Evolutionary conservation across 352 stramenopile genomes (phyloP).

Genomic region (Phytophthora capsici): DNA sequence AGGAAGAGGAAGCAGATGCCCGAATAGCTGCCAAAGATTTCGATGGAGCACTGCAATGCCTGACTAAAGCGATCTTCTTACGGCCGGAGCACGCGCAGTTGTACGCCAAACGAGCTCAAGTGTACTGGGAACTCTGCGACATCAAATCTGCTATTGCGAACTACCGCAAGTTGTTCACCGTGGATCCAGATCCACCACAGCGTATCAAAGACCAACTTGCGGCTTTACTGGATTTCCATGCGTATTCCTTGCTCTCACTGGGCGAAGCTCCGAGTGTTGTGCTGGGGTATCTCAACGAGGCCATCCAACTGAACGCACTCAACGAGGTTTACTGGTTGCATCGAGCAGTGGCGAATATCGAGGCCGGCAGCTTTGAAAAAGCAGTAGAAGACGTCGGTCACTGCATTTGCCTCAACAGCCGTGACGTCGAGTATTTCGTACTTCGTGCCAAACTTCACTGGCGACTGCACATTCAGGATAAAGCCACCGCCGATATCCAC

Average conservation of each 20-base stretch:
- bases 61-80: slow-evolving; percentile 84
- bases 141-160: slow-evolving; percentile 82
- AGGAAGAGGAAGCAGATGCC: slow-evolving; percentile 56
- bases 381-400: slow-evolving; percentile 82
- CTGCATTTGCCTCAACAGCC: slow-evolving; percentile 77
- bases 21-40: slow-evolving; percentile 42
- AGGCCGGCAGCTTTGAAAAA: slow-evolving; percentile 67
- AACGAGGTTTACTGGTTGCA: slow-evolving; percentile 83
- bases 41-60: slow-evolving; percentile 56
- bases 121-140: slow-evolving; percentile 81
- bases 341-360: slow-evolving; percentile 72
- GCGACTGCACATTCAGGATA: slow-evolving; percentile 79
- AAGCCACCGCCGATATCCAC: slow-evolving; percentile 70
- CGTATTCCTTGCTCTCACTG: slow-evolving; percentile 67
- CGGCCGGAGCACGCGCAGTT: slow-evolving; percentile 53
- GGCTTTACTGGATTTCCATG: slow-evolving; percentile 72
- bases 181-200: slow-evolving; percentile 62
- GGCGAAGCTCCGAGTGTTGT: slow-evolving; percentile 60
- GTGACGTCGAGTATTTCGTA: slow-evolving; percentile 85
- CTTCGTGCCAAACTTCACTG: slow-evolving; percentile 84
- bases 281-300: slow-evolving; percentile 76
- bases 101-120: slow-evolving; percentile 71
- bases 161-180: slow-evolving; percentile 76
- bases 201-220: slow-evolving; percentile 83
- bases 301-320: slow-evolving; percentile 74